A percentile compares a stretch with the other conserved stretches of the same genome.
Evolutionary conservation across 2,329 filamentous ascomycete genomes (phyloP).

Genomic region (Colletotrichum sp.): DNA sequence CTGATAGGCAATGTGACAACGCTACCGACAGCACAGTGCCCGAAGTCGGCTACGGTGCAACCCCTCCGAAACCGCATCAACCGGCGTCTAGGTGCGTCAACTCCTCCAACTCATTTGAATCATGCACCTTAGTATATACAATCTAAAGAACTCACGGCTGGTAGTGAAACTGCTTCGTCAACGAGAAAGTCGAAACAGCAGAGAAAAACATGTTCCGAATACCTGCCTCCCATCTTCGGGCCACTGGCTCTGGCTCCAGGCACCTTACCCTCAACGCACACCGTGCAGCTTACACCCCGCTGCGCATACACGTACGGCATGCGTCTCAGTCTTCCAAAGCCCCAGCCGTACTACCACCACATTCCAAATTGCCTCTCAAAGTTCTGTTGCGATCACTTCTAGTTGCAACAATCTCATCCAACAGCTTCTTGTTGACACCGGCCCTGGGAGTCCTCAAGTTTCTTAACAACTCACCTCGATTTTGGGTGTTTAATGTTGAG

Average conservation of each 20-base stretch:
- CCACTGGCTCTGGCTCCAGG: not conserved
- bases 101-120: not conserved
- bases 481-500: conserved; percentile 66
- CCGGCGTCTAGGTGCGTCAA: not conserved
- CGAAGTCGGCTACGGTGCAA: not conserved
- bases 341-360: not conserved
- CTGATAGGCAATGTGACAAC: not conserved
- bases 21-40: not conserved
- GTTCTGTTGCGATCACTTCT: not conserved
- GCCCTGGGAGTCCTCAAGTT: not conserved
- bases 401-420: not conserved
- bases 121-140: not conserved
- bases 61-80: not conserved
- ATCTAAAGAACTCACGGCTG: not conserved
- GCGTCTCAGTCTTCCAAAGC: not conserved
- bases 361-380: not conserved
- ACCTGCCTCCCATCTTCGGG: not conserved
- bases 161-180: not conserved
- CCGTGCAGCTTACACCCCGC: not conserved
- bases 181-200: not conserved
- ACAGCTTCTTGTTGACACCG: not conserved
- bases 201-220: not conserved
- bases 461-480: not conserved
- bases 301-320: not conserved
- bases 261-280: not conserved